Percentiles rank a stretch among this genome's conserved stretches.
Evolutionary conservation across 495 filamentous ascomycete genomes (phyloP).

Genomic region (Lasiosphaeria miniovina): DNA sequence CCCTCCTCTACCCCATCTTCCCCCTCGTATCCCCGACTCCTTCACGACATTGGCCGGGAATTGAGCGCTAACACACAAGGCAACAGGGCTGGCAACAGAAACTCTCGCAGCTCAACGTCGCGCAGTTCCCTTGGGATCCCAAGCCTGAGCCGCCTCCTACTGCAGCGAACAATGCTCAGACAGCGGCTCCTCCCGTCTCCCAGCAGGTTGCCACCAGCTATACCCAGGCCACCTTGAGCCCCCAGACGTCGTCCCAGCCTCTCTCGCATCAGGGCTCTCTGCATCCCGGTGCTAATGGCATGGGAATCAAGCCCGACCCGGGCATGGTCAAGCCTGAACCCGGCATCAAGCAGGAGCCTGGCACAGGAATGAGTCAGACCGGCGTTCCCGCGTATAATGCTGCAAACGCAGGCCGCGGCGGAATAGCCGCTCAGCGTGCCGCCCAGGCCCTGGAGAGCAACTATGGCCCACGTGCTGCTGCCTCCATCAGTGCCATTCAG

Average conservation of each 20-base stretch:
- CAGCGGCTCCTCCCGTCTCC: conserved; percentile 35
- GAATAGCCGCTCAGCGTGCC: conserved; percentile 61
- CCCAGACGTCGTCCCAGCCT: conserved; percentile 31
- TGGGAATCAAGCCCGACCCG: conserved; percentile 73
- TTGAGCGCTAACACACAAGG: conserved; percentile 9
- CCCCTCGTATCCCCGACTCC: too few relatives aligned
- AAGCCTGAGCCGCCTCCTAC: conserved; percentile 50
- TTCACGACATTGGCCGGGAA: neutral
- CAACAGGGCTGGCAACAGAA: conserved; percentile 87
- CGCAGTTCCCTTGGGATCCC: conserved; percentile 95
- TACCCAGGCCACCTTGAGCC: conserved; percentile 36
- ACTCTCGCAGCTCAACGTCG: conserved; percentile 75
- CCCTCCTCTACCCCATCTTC: neutral
- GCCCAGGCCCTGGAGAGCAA: conserved; percentile 63
- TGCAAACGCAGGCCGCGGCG: conserved; percentile 20
- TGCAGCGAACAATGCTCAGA: conserved; percentile 29
- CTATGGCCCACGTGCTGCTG: conserved; percentile 68
- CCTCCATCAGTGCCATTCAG: conserved; percentile 58
- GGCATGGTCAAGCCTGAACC: conserved; percentile 50
- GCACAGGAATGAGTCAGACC: conserved; percentile 13
- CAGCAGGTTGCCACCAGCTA: conserved; percentile 33
- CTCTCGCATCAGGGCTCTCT: conserved; percentile 41
- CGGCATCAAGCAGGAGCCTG: conserved; percentile 38
- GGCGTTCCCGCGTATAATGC: conserved; percentile 14
- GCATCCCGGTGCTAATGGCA: conserved; percentile 36